Evolutionary conservation across 306 rosid genomes (phyloP).

Genomic region (Prunus persica): Prunus_persica_NCBIv2 NC_034014.1:29240501-29241000

Average conservation of each 20-base stretch:
- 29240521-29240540: slow-evolving; percentile 75
- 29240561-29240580: background rate
- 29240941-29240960: slow-evolving; percentile 50
- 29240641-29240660: slow-evolving; percentile 48
- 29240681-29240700: slow-evolving; percentile 80
- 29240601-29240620: slow-evolving; percentile 84
- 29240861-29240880: background rate
- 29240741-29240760: slow-evolving; percentile 82
- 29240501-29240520: slow-evolving; percentile 66
- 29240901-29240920: background rate
- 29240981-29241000: slow-evolving; percentile 64
- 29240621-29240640: slow-evolving; percentile 58
- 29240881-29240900: background rate
- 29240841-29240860: background rate
- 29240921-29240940: background rate
- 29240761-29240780: slow-evolving; percentile 73
- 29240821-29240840: slow-evolving; percentile 9
- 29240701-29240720: slow-evolving; percentile 92
- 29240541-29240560: slow-evolving; percentile 70
- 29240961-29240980: slow-evolving; percentile 45
- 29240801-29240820: slow-evolving; percentile 22
- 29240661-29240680: slow-evolving; percentile 67
- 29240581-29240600: slow-evolving; percentile 37
- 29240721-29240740: slow-evolving; percentile 84
- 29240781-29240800: slow-evolving; percentile 49